Evolutionary conservation across 1,139 yeast species (phyloP), one percentile per base, ranked within the genome.

Genomic region (Debaryomyces psychrophilus): DNA sequence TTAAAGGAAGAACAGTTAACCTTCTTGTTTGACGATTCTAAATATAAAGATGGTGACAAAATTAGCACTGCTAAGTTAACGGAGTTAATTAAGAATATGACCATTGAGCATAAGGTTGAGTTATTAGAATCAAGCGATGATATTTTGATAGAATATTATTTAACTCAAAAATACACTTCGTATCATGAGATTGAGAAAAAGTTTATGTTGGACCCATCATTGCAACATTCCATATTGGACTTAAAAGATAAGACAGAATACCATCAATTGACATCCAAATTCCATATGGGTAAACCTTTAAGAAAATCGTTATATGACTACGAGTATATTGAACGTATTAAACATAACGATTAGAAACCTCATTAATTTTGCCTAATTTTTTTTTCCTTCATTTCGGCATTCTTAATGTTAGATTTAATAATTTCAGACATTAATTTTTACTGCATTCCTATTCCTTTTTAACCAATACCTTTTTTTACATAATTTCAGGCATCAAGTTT

Each of bases 131-230:
- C 52, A 36, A 64, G 71, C 46, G 70, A 67, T 37, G 71, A 69
- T n/a, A 52, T 72, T 8, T 56, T 74, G 41, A 63, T 64, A 28
- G 78, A 74, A 49, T 76, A 71, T 50, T 74, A 68, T 45, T 57
- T 73, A 43, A 73, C 78, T 9, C 71, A 68, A 47, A 60, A 63
- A 26, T 50, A 61, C 31, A 75, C 79, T 0, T 60, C 62, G 5
- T 52, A 60, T 36, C 81, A 76, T 53, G 68, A 62, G 34, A 44
- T 52, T 17, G 80, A 75, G 51, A 65, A 64, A 54, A 57, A 50
- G 31, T 53, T 54, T 33, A 50, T 63, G 60, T 48, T 63, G 37
- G 65, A 62, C 44, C 52, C 51, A 29, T 47, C 60, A n/a, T 52
- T 57, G 37, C 60, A 58, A 37, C 51, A 50, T 22, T 56, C 59